Evolutionary conservation across 225 moss, liverwort and hornwort species (phyloP).

Genomic region (Takakia lepidozioides): DNA sequence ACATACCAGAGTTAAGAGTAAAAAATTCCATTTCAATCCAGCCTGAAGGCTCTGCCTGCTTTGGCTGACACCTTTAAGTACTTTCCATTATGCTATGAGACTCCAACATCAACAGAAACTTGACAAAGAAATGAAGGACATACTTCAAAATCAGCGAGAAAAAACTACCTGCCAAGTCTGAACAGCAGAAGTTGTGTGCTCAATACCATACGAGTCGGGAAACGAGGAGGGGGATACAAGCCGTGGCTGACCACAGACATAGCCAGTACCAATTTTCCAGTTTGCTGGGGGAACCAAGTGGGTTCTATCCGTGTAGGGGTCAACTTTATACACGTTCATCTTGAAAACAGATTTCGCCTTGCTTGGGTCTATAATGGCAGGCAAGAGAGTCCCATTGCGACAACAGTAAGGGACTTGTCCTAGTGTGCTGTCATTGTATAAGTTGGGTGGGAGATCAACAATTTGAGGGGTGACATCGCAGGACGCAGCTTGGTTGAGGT

Average conservation of each 20-base stretch:
- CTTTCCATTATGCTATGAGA: background rate
- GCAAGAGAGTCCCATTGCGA: conserved; percentile 36
- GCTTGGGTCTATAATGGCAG: conserved; percentile 22
- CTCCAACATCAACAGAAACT: too few relatives aligned
- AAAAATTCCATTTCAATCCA: background rate
- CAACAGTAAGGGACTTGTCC: conserved; percentile 23
- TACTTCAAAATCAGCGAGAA: too few relatives aligned
- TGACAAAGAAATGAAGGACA: too few relatives aligned
- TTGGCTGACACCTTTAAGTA: background rate
- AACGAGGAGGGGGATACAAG: conserved; percentile 25
- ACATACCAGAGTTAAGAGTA: too few relatives aligned
- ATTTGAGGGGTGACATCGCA: conserved; percentile 30
- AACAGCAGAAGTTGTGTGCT: conserved; percentile 24
- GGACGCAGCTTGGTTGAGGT: conserved; percentile 17
- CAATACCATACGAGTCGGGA: conserved; percentile 5
- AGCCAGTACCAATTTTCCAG: conserved; percentile 26
- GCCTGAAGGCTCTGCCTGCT: background rate
- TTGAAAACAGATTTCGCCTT: conserved; percentile 34
- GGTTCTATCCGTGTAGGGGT: conserved; percentile 13
- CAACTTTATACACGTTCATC: conserved; percentile 20
- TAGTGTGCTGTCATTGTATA: conserved; percentile 2
- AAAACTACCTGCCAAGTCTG: conserved; percentile 34
- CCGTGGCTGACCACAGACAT: conserved; percentile 20
- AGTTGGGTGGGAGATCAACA: conserved; percentile 24
- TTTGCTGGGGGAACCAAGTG: conserved; percentile 22